A percentile compares a stretch with the other conserved stretches of the same genome.
phyloP scores from a whole-genome alignment of 1,284 basidiomycete species.

The Puccinia horiana region DNA sequence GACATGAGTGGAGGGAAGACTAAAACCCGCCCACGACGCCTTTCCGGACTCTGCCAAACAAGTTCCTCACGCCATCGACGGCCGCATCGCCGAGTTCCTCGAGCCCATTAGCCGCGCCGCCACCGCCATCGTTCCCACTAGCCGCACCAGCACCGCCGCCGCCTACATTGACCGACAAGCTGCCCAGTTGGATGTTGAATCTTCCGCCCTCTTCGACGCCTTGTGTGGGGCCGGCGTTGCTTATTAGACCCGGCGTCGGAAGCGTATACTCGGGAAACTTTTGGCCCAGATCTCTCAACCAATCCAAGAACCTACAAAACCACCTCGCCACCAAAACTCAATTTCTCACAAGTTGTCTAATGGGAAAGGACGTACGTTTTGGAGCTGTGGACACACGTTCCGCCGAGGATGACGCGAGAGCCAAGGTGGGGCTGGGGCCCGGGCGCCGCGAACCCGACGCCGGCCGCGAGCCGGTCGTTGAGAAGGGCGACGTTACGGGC shows the following conservation, averaged over 20 bases:
- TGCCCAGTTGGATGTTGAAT: constrained; percentile 82
- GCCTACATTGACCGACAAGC: constrained; percentile 80
- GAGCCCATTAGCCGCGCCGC: constrained; percentile 62
- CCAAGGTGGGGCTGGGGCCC: constrained; percentile 56
- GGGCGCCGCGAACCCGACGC: constrained; percentile 58
- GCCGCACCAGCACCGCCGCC: constrained; percentile 60
- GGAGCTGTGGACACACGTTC: constrained; percentile 89
- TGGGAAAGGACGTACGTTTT: constrained; percentile 66
- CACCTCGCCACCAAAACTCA: not conserved
- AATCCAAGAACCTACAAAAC: constrained; percentile 51
- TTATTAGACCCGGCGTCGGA: constrained; percentile 74
- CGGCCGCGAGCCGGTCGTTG: constrained; percentile 71
- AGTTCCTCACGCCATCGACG: constrained; percentile 71
- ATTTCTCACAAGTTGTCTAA: not conserved
- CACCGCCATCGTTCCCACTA: constrained; percentile 65
- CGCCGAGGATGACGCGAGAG: constrained; percentile 71
- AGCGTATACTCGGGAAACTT: constrained; percentile 57
- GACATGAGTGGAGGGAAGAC: too few relatives aligned
- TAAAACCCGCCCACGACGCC: constrained; percentile 66
- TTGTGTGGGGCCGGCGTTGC: constrained; percentile 64
- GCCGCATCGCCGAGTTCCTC: constrained; percentile 66
- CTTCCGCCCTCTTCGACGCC: constrained; percentile 60
- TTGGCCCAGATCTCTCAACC: constrained; percentile 54
- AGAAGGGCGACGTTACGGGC: constrained; percentile 77
- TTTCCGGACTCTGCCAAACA: constrained; percentile 83